Evolutionary conservation across 305 asterid species (phyloP).

Genomic region (Fraxinus sp.): DNA sequence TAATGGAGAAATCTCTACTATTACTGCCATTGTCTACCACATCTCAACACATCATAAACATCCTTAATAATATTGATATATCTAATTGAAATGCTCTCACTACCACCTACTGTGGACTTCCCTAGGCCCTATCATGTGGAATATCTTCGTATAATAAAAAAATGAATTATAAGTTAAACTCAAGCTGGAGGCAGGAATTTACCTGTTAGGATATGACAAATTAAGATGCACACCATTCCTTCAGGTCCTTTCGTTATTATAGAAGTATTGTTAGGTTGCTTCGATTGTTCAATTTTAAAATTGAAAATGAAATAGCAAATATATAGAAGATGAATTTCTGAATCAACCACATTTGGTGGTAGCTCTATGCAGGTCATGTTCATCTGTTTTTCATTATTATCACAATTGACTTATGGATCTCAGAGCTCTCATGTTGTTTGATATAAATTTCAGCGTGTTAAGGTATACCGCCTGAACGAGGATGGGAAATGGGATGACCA

Average conservation of each 20-base stretch:
- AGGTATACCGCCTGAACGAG: constrained; percentile 87
- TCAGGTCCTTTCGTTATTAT: not conserved
- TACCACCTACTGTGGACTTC: not conserved
- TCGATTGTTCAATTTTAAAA: not conserved
- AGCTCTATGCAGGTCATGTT: not conserved
- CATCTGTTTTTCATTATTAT: not conserved
- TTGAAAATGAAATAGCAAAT: not conserved
- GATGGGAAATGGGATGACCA: constrained; percentile 99
- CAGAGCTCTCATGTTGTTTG: constrained; percentile 8
- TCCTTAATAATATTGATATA: not conserved
- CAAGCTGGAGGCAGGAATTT: not conserved
- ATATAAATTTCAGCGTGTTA: constrained; percentile 69
- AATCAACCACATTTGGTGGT: not conserved
- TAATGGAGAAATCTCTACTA: not conserved
- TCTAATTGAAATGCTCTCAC: not conserved
- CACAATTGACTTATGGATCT: not conserved
- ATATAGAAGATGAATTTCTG: not conserved
- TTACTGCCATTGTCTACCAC: not conserved
- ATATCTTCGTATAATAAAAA: not conserved
- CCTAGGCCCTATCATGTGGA: not conserved
- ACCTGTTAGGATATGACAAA: not conserved
- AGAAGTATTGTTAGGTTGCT: not conserved
- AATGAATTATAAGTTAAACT: not conserved
- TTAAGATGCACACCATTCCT: not conserved
- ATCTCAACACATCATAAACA: not conserved